Evolutionary conservation across 2,329 filamentous ascomycete genomes (phyloP).

Genomic region (Aspergillus puulaauensis): DNA sequence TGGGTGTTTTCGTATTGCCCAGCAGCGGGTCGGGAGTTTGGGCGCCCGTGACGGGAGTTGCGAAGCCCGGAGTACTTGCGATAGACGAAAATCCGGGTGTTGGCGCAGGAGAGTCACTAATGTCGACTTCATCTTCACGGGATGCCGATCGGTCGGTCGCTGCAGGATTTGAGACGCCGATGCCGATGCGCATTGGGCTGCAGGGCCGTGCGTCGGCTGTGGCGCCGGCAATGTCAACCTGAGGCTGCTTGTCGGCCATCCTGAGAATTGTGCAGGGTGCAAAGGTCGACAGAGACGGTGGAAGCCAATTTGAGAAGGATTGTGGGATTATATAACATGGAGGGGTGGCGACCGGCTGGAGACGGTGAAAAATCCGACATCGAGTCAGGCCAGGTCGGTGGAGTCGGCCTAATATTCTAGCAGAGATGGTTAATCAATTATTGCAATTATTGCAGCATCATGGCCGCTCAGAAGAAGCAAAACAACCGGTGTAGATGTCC

Average conservation of each 20-base stretch:
- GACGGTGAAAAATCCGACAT: too few relatives aligned
- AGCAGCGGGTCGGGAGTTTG: conserved; percentile 30
- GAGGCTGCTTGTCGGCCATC: neutral
- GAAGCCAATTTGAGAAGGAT: neutral
- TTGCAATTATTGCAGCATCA: neutral
- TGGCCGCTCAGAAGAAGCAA: neutral
- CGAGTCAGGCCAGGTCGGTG: too few relatives aligned
- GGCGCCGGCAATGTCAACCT: neutral
- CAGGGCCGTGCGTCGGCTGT: neutral
- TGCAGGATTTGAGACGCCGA: neutral
- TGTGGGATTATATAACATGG: neutral
- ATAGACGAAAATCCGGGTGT: neutral
- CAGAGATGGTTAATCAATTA: neutral
- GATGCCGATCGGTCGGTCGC: neutral
- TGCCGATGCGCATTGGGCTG: neutral
- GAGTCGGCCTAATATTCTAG: too few relatives aligned
- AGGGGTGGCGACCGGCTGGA: neutral
- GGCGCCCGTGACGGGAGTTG: conserved; percentile 27
- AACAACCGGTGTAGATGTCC: neutral
- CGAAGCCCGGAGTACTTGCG: conserved; percentile 1
- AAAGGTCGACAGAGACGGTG: too few relatives aligned
- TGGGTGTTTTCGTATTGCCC: conserved; percentile 3
- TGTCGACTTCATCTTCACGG: neutral
- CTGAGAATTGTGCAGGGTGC: too few relatives aligned
- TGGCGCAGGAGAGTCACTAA: neutral